Evolutionary conservation across 176 grass and related monocot species (phyloP), one percentile per base, ranked within the genome.

Genomic region (Oryza nivara): DNA sequence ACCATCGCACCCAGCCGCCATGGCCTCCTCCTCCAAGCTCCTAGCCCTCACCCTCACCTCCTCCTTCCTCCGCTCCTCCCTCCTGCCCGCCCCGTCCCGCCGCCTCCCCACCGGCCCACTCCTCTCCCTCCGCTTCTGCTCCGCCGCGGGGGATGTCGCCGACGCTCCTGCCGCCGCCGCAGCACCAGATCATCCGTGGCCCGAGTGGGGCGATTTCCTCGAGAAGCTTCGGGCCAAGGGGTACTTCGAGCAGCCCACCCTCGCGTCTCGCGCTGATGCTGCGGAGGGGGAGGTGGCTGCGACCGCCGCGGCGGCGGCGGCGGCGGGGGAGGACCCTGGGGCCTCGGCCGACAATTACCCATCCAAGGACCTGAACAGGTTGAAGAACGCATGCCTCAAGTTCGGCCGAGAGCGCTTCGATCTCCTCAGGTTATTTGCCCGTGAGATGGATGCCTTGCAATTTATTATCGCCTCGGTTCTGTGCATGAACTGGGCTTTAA

Each of bases 331-430:
- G 13, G 45, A 45, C 17, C 25, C 60, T 14, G 63, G 32, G 68
- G 58, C 7, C 30, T 22, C 40, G 58, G 15, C 46, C 1, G 78
- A 89, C 25, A 65, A 66, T 23, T 76, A 88, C 54, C 52, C 64
- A 19, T 40, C 48, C 14, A 81, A 56, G 80, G 88, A 90, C 26
- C 65, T 26, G 48, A 96, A 96, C 83, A 87, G 78, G 78, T 61
- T 96, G 78, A 99, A 96, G 85, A 99, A 99, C 75, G 96, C 93
- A 9, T 99, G 93, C 72, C 90, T 99, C 73, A 94, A 92, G 78
- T 99, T 99, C 51, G 91, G 80, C 4, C 96, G 96, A 41, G 90
- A 99, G 9, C 93, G 91, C 68, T 92, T 70, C 49, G 96, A 99
- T 84, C 88, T 96, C 71, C 90, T 99, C 65, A 91, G 89, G 93